phyloP scores from a whole-genome alignment of 345 rosid species.

The Hypericum perforatum region DNA sequence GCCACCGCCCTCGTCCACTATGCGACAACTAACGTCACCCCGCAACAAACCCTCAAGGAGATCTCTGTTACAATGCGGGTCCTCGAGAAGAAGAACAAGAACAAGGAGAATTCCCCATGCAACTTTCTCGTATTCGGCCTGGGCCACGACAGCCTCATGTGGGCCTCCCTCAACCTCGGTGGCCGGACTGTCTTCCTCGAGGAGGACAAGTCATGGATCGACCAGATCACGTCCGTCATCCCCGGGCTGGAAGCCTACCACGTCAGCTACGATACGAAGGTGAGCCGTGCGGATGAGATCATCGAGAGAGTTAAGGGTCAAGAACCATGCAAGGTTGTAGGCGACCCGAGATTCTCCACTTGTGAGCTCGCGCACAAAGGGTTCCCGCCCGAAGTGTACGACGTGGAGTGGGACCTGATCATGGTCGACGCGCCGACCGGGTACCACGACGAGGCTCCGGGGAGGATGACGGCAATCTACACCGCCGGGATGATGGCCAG shows the following conservation, averaged over 20 bases:
- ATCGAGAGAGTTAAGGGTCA: constrained; percentile 30
- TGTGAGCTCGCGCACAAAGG: constrained; percentile 57
- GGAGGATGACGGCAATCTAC: constrained; percentile 80
- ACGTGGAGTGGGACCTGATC: constrained; percentile 72
- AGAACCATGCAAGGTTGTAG: constrained; percentile 32
- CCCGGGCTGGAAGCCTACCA: constrained; percentile 65
- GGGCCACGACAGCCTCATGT: constrained; percentile 89
- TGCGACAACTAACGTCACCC: constrained; percentile 63
- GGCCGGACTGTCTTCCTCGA: constrained; percentile 85
- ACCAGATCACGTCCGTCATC: constrained; percentile 31
- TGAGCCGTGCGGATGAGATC: constrained; percentile 43
- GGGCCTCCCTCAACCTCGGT: constrained; percentile 68
- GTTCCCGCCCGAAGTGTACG: constrained; percentile 59
- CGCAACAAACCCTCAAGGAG: constrained; percentile 76
- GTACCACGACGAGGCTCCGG: constrained; percentile 67
- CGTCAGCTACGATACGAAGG: constrained; percentile 60
- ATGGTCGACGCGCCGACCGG: constrained; percentile 98
- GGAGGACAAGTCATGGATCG: constrained; percentile 74
- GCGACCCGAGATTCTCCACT: constrained; percentile 49
- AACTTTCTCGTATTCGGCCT: constrained; percentile 82
- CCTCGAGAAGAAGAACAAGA: constrained; percentile 26
- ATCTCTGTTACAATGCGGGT: constrained; percentile 59
- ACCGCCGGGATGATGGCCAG: constrained; percentile 79
- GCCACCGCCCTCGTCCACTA: constrained; percentile 72
- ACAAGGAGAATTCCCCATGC: constrained; percentile 59